These are phyloP conservation scores for Colletotrichum navitas DNA, from an alignment of 2,329 filamentous ascomycete genomes.

Conservation along the genomic window DNA sequence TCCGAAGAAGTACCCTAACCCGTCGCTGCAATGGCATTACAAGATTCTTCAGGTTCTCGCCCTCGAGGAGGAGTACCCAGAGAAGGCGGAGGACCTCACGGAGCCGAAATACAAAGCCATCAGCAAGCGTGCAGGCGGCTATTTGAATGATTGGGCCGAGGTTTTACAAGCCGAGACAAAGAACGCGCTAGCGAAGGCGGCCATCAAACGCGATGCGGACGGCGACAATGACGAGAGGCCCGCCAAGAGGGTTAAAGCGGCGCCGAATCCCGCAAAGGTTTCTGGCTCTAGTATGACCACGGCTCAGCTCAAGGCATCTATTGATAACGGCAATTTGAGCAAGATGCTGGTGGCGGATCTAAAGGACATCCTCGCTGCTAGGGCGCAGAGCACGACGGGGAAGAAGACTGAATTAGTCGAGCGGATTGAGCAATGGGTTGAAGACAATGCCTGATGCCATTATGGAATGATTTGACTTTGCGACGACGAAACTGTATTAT, in stretches of 20 bases:
- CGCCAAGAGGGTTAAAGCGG: conserved; percentile 59
- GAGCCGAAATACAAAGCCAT: conserved; percentile 89
- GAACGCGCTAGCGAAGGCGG: conserved; percentile 53
- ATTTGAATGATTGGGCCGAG: conserved; percentile 82
- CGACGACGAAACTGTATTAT: conserved; percentile 23
- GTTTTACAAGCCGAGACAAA: conserved; percentile 70
- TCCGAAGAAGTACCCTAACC: conserved; percentile 90
- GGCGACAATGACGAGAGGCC: conserved; percentile 59
- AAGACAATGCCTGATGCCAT: conserved; percentile 54
- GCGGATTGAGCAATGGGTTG: conserved; percentile 68
- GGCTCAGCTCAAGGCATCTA: conserved; percentile 60
- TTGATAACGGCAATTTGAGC: conserved; percentile 60
- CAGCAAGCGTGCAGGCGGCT: conserved; percentile 85
- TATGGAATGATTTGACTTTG: conserved; percentile 3
- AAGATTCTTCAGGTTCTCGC: conserved; percentile 91
- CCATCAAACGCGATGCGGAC: conserved; percentile 66
- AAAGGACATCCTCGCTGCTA: conserved; percentile 61
- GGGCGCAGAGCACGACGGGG: conserved; percentile 63
- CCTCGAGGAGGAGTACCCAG: conserved; percentile 89
- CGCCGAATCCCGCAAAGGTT: conserved; percentile 47
- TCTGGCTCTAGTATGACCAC: conserved; percentile 55
- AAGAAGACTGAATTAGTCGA: conserved; percentile 68
- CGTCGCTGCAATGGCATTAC: conserved; percentile 96
- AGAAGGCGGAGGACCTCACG: conserved; percentile 80
- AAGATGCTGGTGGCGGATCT: conserved; percentile 68